Evolutionary conservation across 2,329 filamentous ascomycete genomes (phyloP).

Genomic region (Fusarium sp.): DNA sequence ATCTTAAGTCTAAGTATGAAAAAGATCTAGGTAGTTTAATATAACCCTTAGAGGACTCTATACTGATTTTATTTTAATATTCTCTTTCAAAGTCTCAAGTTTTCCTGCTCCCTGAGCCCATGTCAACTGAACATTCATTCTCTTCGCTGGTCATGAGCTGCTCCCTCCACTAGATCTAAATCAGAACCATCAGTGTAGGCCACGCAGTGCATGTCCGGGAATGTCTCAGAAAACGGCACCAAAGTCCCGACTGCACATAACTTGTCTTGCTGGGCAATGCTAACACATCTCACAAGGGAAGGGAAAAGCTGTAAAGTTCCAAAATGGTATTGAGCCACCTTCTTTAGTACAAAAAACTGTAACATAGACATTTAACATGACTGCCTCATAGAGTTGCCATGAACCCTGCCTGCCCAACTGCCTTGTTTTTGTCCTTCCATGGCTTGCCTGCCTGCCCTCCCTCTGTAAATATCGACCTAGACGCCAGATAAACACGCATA

Average conservation of each 20-base stretch:
- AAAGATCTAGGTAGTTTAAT: neutral
- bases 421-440: conserved; percentile 34
- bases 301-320: neutral
- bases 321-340: conserved; percentile 26
- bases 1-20: neutral
- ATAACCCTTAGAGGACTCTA: neutral
- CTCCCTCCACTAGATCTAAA: neutral
- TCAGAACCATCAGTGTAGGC: neutral
- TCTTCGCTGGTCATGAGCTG: neutral
- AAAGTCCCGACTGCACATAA: neutral
- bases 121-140: neutral
- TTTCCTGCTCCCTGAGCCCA: neutral
- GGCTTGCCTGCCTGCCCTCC: conserved; percentile 36
- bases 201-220: neutral
- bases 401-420: conserved; percentile 32
- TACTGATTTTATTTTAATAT: neutral
- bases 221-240: neutral
- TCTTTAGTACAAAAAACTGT: conserved; percentile 30
- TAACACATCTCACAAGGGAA: neutral
- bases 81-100: neutral
- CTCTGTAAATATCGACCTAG: conserved; percentile 39
- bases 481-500: conserved; percentile 44
- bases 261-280: neutral
- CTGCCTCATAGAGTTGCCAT: conserved; percentile 36
- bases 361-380: conserved; percentile 23